Evolutionary conservation across 345 rosid genomes (phyloP), one percentile per base, ranked within the genome.

Genomic region (Hibiscus trionum): DNA sequence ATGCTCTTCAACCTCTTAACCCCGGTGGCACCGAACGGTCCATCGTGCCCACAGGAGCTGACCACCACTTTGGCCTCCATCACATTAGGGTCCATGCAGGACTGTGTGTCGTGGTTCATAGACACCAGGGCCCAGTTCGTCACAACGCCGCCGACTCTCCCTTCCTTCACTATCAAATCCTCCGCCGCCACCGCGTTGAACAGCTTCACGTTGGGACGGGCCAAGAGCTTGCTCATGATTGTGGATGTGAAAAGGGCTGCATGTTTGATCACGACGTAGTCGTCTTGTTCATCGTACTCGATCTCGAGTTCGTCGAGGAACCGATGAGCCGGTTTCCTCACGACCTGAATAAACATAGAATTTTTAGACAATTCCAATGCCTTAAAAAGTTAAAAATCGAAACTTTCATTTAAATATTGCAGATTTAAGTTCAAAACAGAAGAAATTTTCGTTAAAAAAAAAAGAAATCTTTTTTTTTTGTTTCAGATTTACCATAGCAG

Each of bases 21-120:
- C 12, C 98, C 97, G 0, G 94, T 90, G 59, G 98, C 99, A 19
- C 98, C 98, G 16, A 95, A 89, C 0, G 98, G 99, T 12, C 98
- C 97, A 16, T 92, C 99, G 39, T 92, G 97, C 1, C 97, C 99
- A 29, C 99, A 95, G 0, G 99, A 95, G 78, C 98, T 95, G 29
- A 95, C 97, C 10, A 95, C 98, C n/a, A 95, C 87, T 88, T 95
- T 90, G 16, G 98, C 85, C 78, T 95, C 99, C 99, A 95, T 95
- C 21, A 95, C 94, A 63, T 95, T 95, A 2, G 96, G 99, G 84
- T 93, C 99, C 98, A 95, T 90, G 67, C 98, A 90, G 14, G 98
- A 95, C 64, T 90, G 97, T 67, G 97, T 86, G 84, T 89, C 92
- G 31, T 92, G 97, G 89, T 92, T 95, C 96, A 89, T 88, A 0